These are phyloP conservation scores for Cystobasidium tubakii DNA, from an alignment of 768 basidiomycete species.

Conservation along the genomic window DNA sequence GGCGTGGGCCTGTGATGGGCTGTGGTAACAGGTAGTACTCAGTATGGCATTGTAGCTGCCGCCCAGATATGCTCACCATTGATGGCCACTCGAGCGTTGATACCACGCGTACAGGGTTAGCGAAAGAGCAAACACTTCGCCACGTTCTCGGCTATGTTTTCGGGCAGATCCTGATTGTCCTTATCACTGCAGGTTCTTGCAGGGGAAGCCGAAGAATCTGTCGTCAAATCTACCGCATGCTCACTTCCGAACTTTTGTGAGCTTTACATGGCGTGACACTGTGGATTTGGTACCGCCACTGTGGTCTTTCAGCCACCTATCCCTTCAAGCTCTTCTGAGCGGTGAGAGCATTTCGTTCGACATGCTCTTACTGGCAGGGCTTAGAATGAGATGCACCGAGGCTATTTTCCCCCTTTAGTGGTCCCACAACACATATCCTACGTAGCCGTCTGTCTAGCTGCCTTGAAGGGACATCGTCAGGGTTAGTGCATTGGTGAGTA, in stretches of 20 bases:
- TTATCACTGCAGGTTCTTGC: slow-evolving; percentile 42
- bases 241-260: slow-evolving; percentile 38
- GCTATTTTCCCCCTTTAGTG: neutral
- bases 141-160: neutral
- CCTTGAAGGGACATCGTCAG: neutral
- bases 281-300: neutral
- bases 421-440: neutral
- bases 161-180: too few relatives aligned
- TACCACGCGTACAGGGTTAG: too few relatives aligned
- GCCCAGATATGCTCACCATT: too few relatives aligned
- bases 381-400: neutral
- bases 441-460: neutral
- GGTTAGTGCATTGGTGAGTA: neutral
- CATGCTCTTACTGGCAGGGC: neutral
- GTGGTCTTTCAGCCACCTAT: too few relatives aligned
- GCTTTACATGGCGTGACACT: slow-evolving; percentile 20
- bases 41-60: too few relatives aligned
- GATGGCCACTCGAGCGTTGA: too few relatives aligned
- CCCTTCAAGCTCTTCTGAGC: neutral
- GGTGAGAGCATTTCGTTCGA: slow-evolving; percentile 7
- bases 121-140: too few relatives aligned
- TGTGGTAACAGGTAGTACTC: neutral
- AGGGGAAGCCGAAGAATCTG: slow-evolving; percentile 45
- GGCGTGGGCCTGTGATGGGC: neutral
- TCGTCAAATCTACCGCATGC: slow-evolving; percentile 40